Percentiles rank a stretch among this genome's conserved stretches.
Evolutionary conservation across 2,329 filamentous ascomycete genomes (phyloP).

Genomic region (Cladorrhinum sp.): DNA sequence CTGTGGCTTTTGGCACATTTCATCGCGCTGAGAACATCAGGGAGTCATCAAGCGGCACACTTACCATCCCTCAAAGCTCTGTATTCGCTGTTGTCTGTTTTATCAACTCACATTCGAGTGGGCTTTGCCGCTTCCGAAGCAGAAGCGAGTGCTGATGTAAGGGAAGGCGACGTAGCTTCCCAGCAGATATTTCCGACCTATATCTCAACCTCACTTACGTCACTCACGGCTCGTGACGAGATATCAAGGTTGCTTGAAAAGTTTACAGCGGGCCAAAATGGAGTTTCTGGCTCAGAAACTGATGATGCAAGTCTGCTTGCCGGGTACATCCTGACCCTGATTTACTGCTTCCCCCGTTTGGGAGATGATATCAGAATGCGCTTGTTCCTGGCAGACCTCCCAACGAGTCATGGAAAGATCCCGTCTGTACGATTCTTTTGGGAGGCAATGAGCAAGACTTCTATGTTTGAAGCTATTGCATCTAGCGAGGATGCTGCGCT

Average conservation of each 20-base stretch:
- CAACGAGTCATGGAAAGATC: conserved; percentile 40
- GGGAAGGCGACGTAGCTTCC: conserved; percentile 10
- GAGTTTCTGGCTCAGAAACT: conserved; percentile 34
- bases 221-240: conserved; percentile 71
- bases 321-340: conserved; percentile 79
- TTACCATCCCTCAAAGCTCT: conserved; percentile 49
- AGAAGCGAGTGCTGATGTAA: conserved; percentile 17
- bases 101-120: conserved; percentile 50
- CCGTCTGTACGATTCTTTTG: conserved; percentile 84
- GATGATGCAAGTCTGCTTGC: conserved; percentile 72
- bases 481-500: conserved; percentile 32
- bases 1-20: conserved; percentile 68
- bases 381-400: conserved; percentile 73
- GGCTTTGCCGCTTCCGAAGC: conserved; percentile 34
- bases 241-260: conserved; percentile 60
- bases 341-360: conserved; percentile 77
- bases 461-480: conserved; percentile 37
- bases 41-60: conserved; percentile 34
- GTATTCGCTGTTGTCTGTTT: conserved; percentile 51
- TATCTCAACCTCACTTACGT: conserved; percentile 63
- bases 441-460: conserved; percentile 54
- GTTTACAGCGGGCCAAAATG: conserved; percentile 32
- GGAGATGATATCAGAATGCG: conserved; percentile 94
- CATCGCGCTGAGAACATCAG: conserved; percentile 52
- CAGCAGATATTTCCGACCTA: conserved; percentile 47